Conservation (phyloP, 306 rosid species). For the Medicago ruthenica region DNA sequence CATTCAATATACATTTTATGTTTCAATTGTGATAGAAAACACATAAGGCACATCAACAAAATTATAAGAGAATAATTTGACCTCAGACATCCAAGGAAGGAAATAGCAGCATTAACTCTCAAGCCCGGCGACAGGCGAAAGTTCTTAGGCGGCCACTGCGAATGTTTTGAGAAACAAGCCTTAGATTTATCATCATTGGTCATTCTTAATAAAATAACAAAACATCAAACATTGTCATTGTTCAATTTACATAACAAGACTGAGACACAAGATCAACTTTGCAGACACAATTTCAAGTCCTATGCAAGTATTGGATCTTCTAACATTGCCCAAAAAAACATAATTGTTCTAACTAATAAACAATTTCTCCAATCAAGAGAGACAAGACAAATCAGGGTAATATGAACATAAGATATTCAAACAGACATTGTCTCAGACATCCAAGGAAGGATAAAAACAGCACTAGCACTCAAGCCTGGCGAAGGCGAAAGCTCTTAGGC, state of each 20-base stretch:
- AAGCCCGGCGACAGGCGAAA: slow-evolving; percentile 14
- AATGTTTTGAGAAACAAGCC: slow-evolving; percentile 15
- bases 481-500: slow-evolving; percentile 49
- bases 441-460: slow-evolving; percentile 48
- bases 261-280: no score
- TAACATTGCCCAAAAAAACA: no score
- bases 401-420: background rate
- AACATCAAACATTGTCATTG: no score
- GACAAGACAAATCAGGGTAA: no score
- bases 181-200: background rate
- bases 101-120: slow-evolving; percentile 6
- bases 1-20: no score
- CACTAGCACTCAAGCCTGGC: slow-evolving; percentile 52
- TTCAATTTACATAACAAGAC: background rate
- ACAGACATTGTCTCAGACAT: slow-evolving; percentile 32
- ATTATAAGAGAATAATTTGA: background rate
- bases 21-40: no score
- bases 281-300: background rate
- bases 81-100: slow-evolving; percentile 15
- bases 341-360: background rate
- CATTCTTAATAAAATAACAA: background rate
- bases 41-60: no score
- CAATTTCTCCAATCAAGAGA: no score
- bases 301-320: background rate
- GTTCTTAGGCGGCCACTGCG: slow-evolving; percentile 10